Percentiles rank a stretch among this genome's conserved stretches.
These are phyloP conservation scores for Puccinia polysora DNA, from an alignment of 1,284 basidiomycete species.

Conservation along the genomic window DNA sequence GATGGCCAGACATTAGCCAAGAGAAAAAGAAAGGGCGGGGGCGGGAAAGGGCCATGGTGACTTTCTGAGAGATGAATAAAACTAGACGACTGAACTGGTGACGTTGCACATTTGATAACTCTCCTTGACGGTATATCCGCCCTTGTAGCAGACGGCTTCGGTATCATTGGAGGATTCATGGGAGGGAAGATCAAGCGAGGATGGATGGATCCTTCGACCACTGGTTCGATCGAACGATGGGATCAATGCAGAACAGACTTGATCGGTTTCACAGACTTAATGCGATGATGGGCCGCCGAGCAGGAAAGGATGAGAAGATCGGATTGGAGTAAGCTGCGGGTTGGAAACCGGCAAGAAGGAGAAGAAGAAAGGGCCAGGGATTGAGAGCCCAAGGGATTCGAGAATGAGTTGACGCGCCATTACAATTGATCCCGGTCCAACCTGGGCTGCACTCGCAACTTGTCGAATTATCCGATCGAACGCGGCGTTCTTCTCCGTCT, in stretches of 20 bases:
- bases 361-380: neutral
- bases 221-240: conserved; percentile 59
- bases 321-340: neutral
- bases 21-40: neutral
- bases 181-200: conserved; percentile 23
- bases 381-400: neutral
- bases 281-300: no score
- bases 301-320: conserved; percentile 22
- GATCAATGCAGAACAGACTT: conserved; percentile 60
- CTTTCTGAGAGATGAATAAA: neutral
- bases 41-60: neutral
- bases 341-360: neutral
- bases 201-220: conserved; percentile 56
- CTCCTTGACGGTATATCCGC: conserved; percentile 80
- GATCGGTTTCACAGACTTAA: conserved; percentile 71
- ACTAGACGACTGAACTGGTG: conserved; percentile 66
- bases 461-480: conserved; percentile 67
- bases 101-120: conserved; percentile 98
- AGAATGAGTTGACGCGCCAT: conserved; percentile 61
- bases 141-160: conserved; percentile 81
- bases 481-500: conserved; percentile 76
- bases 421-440: conserved; percentile 94
- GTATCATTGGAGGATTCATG: conserved; percentile 56
- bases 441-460: conserved; percentile 82
- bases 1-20: neutral